Conservation (phyloP, 768 basidiomycete genomes). For the Hygrocybe punicea region DNA sequence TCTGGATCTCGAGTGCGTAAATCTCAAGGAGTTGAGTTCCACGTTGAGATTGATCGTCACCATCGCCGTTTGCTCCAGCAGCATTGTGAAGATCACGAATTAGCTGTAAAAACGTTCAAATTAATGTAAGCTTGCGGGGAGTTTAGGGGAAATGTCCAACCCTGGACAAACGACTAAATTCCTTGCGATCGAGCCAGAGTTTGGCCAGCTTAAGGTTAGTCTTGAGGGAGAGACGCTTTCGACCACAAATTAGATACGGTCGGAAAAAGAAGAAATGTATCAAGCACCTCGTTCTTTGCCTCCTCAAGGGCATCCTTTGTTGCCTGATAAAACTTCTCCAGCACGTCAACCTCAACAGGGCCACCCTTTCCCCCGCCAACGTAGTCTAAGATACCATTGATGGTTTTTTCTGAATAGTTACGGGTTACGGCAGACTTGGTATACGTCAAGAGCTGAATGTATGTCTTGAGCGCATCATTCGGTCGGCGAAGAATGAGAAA, state of each 20-base stretch:
- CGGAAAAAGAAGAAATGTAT: not conserved
- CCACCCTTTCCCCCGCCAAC: slow-evolving; percentile 88
- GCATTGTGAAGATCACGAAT: slow-evolving; percentile 72
- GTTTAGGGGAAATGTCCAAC: slow-evolving; percentile 38
- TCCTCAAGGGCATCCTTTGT: slow-evolving; percentile 89
- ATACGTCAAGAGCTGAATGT: slow-evolving; percentile 82
- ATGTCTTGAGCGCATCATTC: slow-evolving; percentile 79
- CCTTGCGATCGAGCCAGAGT: slow-evolving; percentile 93
- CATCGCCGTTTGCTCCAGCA: slow-evolving; percentile 58
- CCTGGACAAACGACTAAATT: slow-evolving; percentile 79
- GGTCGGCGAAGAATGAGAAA: slow-evolving; percentile 78
- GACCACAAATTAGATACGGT: slow-evolving; percentile 2
- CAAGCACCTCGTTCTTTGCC: slow-evolving; percentile 85
- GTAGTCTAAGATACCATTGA: slow-evolving; percentile 97
- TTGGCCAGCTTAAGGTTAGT: slow-evolving; percentile 97
- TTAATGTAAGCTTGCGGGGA: not conserved
- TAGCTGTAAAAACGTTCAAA: slow-evolving; percentile 45
- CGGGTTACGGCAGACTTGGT: slow-evolving; percentile 94
- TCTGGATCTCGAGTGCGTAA: slow-evolving; percentile 97
- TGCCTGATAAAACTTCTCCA: slow-evolving; percentile 93
- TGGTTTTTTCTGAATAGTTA: slow-evolving; percentile 96
- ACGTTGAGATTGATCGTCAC: slow-evolving; percentile 84
- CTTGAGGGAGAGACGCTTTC: slow-evolving; percentile 86
- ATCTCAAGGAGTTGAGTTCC: slow-evolving; percentile 95
- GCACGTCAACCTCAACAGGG: slow-evolving; percentile 72